Base-by-base conservation (phyloP, 2,329 filamentous ascomycete species). In the Lachnellula subtilissima region DNA sequence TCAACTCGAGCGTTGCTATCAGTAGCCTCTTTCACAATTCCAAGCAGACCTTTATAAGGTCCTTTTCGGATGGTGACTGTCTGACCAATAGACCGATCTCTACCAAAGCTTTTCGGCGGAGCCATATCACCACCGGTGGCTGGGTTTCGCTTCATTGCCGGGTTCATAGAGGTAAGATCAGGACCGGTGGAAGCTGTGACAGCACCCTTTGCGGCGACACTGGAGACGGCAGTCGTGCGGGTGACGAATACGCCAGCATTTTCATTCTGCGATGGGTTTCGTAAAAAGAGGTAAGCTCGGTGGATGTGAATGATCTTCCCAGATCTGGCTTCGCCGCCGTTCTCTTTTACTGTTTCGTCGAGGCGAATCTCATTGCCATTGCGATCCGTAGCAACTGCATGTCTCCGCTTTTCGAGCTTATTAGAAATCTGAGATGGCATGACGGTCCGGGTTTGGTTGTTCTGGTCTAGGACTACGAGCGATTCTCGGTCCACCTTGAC, bases 401-500 rank as follows among this genome's bases (percentile, higher is more conserved):
- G 83, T 67, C 88, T 89, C 61, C 91, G 87, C 67, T 85, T 85
- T 3, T 90, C 88, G 47, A 97, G 80, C 71, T 91, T 92, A 73
- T 94, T 94, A 25, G 91, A 86, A 61, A 99, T 91, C 70, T 96
- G 91, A 0, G 93, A 96, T 17, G 92, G 92, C 71, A 97, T 85
- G 3, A 96, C 79, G 61, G 88, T 89, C 58, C 91, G 86, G 15
- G 85, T 83, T 59, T 91, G 88, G 59, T 91, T 90, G 61, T 94
- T 89, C 70, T 99, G 94, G 67, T 99, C 93, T 11, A 99, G 76
- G 0, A 97, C 88, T 25, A 89, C 87, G 53, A 99, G 76, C 0
- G 91, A 93, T 73, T 99, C 94, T 52, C 92, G 88, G 68, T 99
- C 94, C 48, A 97, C 91, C 73, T 96, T 96, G 74, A 96, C 87